Conservation (phyloP, 805 yeast species). For the Lachancea kluyveri region DNA sequence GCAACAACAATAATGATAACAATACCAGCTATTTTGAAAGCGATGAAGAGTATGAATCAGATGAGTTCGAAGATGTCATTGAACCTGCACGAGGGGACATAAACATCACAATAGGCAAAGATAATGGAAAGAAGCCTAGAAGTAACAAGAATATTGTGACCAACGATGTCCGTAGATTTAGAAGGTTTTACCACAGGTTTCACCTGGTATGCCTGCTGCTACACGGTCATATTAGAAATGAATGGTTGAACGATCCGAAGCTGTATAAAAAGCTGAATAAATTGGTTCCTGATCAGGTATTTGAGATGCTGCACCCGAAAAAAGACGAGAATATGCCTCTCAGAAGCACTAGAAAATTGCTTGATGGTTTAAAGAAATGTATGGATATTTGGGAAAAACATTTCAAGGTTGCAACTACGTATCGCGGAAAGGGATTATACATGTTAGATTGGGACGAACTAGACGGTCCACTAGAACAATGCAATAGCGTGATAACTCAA, state of each 20-base stretch:
- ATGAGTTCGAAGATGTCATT: conserved; percentile 19
- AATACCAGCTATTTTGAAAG: neutral
- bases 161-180: conserved; percentile 46
- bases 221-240: conserved; percentile 65
- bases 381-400: conserved; percentile 55
- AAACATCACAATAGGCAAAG: conserved; percentile 22
- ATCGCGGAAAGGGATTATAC: conserved; percentile 30
- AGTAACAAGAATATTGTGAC: conserved; percentile 34
- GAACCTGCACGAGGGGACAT: conserved; percentile 18
- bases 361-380: conserved; percentile 69
- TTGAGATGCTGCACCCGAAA: conserved; percentile 44
- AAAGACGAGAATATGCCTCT: conserved; percentile 33
- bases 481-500: conserved; percentile 24
- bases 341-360: conserved; percentile 52
- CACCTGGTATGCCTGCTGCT: conserved; percentile 52
- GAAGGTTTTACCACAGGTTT: conserved; percentile 54
- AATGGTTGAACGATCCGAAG: conserved; percentile 57
- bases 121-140: conserved; percentile 14
- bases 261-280: conserved; percentile 38
- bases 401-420: conserved; percentile 41
- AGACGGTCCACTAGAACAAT: conserved; percentile 16
- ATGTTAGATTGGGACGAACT: conserved; percentile 45
- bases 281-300: conserved; percentile 42
- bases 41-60: conserved; percentile 23
- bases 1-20: neutral